Evolutionary conservation across 2,329 filamentous ascomycete species (phyloP).

Genomic region (Phialocephala subalpina): DNA sequence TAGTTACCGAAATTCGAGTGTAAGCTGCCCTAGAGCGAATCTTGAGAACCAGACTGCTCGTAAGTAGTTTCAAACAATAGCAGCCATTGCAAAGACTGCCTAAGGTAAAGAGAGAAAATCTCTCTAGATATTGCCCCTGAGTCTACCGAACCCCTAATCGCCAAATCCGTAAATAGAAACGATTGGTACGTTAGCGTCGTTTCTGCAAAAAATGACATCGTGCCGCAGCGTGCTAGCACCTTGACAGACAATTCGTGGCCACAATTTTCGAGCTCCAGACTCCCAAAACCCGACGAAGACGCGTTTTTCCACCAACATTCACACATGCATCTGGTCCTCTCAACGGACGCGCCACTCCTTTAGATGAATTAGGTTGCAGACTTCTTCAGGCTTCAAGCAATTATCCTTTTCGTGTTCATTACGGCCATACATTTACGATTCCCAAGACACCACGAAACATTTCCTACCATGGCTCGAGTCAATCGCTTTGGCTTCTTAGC

Average conservation of each 20-base stretch:
- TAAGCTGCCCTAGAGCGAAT: no score
- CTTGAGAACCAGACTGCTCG: no score
- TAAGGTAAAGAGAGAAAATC: neutral
- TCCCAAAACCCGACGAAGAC: slow-evolving; percentile 20
- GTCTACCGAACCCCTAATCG: slow-evolving; percentile 12
- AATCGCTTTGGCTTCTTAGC: slow-evolving; percentile 83
- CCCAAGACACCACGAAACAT: neutral
- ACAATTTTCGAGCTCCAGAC: neutral
- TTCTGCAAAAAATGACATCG: slow-evolving; percentile 23
- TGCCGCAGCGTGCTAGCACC: slow-evolving; percentile 30
- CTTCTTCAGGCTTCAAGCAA: neutral
- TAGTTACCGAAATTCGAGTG: no score
- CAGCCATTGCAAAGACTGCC: no score
- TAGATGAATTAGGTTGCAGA: slow-evolving; percentile 3
- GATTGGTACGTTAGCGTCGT: slow-evolving; percentile 2
- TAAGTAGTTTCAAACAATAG: no score
- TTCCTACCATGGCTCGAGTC: slow-evolving; percentile 59
- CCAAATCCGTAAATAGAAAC: slow-evolving; percentile 16
- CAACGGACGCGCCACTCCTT: slow-evolving; percentile 43
- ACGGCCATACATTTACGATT: neutral
- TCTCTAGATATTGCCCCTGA: neutral
- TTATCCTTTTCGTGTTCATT: neutral
- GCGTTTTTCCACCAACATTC: slow-evolving; percentile 25
- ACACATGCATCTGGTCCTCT: slow-evolving; percentile 36
- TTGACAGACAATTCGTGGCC: slow-evolving; percentile 24